These are phyloP conservation scores for Syzygium jambos DNA, from an alignment of 345 rosid species.

Conservation along the genomic window DNA sequence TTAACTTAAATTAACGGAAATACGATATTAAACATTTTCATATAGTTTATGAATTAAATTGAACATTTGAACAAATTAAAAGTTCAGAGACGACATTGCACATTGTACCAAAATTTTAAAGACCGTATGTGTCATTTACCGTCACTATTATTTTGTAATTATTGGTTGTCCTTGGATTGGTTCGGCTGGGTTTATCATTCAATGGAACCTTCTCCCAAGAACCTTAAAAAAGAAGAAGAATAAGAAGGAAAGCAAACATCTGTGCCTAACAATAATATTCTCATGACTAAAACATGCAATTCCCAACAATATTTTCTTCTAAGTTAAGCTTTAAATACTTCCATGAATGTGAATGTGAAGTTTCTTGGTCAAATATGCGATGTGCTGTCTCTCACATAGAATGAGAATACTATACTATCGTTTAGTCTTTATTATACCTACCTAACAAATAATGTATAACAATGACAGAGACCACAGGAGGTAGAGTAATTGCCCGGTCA, in stretches of 20 bases:
- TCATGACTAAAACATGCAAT: not conserved
- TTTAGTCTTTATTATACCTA: not conserved
- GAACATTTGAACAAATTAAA: not conserved
- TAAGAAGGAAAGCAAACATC: not conserved
- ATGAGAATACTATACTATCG: not conserved
- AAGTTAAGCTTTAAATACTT: not conserved
- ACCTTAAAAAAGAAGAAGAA: not conserved
- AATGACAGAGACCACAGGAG: not conserved
- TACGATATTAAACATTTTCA: not conserved
- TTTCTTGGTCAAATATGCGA: not conserved
- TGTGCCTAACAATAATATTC: not conserved
- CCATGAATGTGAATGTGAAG: not conserved
- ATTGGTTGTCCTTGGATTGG: not conserved
- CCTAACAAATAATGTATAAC: not conserved
- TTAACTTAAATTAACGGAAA: not conserved
- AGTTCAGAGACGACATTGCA: rapidly evolving
- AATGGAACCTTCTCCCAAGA: not conserved
- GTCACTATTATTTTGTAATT: not conserved
- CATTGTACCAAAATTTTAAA: not conserved
- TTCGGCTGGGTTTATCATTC: not conserved
- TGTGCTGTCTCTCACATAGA: not conserved
- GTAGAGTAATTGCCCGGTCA: not conserved
- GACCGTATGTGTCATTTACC: not conserved
- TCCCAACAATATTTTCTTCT: not conserved
- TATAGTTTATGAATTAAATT: not conserved